phyloP scores from a whole-genome alignment of 495 filamentous ascomycete species.

The Penicillium canescens region DNA sequence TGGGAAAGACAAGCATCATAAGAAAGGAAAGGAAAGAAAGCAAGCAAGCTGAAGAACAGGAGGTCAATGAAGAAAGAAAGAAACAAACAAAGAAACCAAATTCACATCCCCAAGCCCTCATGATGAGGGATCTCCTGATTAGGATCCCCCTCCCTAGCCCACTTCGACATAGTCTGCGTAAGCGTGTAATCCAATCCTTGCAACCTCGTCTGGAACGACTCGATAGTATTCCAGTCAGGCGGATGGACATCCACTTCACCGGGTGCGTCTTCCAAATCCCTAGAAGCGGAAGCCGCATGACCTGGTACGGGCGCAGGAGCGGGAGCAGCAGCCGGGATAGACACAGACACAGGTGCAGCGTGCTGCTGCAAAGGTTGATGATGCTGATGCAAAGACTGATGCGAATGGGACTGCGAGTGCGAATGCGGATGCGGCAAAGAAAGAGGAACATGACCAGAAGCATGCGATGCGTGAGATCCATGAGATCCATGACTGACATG shows the following conservation, averaged over 20 bases:
- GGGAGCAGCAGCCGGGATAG: not conserved
- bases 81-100: constrained; percentile 1
- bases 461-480: no score
- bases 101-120: constrained; percentile 28
- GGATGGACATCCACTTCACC: constrained; percentile 11
- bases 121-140: constrained; percentile 23
- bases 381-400: no score
- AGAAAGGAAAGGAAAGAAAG: not conserved
- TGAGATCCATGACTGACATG: no score
- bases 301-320: not conserved
- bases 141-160: constrained; percentile 24
- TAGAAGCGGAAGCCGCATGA: not conserved
- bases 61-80: not conserved
- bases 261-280: constrained; percentile 12
- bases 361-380: no score
- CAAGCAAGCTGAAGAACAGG: not conserved
- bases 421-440: no score
- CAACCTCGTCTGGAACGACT: constrained; percentile 24
- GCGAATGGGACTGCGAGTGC: no score
- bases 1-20: constrained; percentile 8
- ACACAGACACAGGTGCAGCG: no score
- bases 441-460: no score
- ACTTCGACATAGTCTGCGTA: constrained; percentile 25
- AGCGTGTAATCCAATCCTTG: constrained; percentile 18
- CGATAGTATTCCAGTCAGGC: constrained; percentile 20